Conservation (phyloP, 148 eudicot genomes). For the Selenicereus undatus region DNA sequence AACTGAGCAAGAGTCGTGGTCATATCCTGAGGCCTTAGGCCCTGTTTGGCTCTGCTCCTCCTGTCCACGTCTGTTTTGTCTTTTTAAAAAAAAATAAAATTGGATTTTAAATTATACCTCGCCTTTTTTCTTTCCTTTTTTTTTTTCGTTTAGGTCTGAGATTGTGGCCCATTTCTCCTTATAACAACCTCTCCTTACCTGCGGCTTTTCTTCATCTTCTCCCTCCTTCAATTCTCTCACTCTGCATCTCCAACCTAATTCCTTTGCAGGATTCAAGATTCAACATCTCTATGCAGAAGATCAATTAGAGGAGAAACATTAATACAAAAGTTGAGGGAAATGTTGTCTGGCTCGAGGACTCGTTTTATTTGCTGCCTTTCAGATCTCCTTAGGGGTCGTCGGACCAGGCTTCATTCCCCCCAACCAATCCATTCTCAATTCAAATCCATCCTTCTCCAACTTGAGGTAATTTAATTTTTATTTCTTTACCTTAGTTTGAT, state of each 20-base stretch:
- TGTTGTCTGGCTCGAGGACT: conserved; percentile 90
- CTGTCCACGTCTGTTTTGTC: neutral
- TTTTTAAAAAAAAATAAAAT: no score
- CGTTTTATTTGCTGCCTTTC: conserved; percentile 1
- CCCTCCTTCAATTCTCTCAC: neutral
- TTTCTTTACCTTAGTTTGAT: neutral
- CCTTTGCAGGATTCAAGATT: neutral
- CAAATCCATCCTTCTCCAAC: neutral
- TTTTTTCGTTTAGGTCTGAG: conserved; percentile 3
- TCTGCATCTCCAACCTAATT: conserved; percentile 16
- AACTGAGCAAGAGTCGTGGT: conserved; percentile 24
- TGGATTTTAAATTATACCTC: neutral
- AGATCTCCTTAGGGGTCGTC: conserved; percentile 26
- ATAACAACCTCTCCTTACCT: conserved; percentile 34
- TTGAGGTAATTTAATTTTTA: neutral
- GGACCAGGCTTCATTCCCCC: conserved; percentile 74
- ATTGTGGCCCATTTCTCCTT: conserved; percentile 17
- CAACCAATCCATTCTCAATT: neutral
- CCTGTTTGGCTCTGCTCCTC: conserved; percentile 1
- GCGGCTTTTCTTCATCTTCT: conserved; percentile 30
- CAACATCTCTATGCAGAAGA: neutral
- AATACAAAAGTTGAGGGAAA: conserved; percentile 50
- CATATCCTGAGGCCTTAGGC: conserved; percentile 29
- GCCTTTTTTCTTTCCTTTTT: conserved; percentile 11
- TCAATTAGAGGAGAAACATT: conserved; percentile 17